Percentiles rank a stretch among this genome's conserved stretches.
Evolutionary conservation across 768 basidiomycete genomes (phyloP).

Genomic region (Hypholoma fasciculare): DNA sequence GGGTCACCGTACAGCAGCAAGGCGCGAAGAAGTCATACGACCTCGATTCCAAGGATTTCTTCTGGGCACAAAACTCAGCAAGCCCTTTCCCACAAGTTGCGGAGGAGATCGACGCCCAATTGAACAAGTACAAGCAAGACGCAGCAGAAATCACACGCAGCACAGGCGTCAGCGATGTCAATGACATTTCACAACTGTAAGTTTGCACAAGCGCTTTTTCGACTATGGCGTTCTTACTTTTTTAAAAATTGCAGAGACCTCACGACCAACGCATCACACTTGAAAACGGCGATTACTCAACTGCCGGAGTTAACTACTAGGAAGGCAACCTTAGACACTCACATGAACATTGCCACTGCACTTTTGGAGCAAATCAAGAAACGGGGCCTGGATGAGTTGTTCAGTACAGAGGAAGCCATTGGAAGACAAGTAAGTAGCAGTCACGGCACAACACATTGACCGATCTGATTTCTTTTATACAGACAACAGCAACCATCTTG

Average conservation of each 20-base stretch:
- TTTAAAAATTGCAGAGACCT: constrained; percentile 63
- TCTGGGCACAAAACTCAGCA: constrained; percentile 96
- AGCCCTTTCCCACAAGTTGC: constrained; percentile 98
- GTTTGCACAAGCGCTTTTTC: constrained; percentile 23
- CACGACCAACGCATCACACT: constrained; percentile 87
- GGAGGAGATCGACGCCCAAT: constrained; percentile 91
- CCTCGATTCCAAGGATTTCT: constrained; percentile 97
- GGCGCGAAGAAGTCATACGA: constrained; percentile 85
- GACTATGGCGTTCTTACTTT: neutral
- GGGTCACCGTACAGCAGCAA: constrained; percentile 79
- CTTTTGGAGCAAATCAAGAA: constrained; percentile 94
- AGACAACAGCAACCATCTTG: constrained; percentile 81
- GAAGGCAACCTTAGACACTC: constrained; percentile 95
- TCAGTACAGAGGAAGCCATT: constrained; percentile 92
- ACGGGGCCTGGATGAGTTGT: constrained; percentile 94
- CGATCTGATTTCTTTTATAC: neutral
- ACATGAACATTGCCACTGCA: constrained; percentile 99
- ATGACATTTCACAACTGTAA: constrained; percentile 92
- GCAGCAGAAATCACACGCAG: constrained; percentile 96
- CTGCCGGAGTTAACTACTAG: constrained; percentile 95
- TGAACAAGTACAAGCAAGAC: constrained; percentile 93
- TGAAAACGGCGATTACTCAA: constrained; percentile 97
- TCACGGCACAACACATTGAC: neutral
- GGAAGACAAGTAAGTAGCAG: constrained; percentile 64
- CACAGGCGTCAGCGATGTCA: constrained; percentile 94